Evolutionary conservation across 2,329 filamentous ascomycete species (phyloP).

Genomic region (Eurotiales sp.): DNA sequence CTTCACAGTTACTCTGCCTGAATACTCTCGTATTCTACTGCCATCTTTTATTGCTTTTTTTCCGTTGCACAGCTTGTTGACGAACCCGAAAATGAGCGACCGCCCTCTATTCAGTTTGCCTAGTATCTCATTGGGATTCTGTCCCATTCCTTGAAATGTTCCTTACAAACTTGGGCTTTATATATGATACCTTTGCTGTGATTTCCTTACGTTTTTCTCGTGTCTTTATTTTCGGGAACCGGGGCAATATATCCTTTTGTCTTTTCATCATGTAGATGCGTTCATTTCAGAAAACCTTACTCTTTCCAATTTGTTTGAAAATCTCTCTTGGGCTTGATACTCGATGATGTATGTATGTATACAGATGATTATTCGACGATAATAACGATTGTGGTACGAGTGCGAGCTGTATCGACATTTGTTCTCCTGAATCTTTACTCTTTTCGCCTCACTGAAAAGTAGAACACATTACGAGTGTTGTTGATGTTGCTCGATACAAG

Average conservation of each 20-base stretch:
- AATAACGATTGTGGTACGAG: constrained; percentile 3
- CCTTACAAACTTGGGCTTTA: neutral
- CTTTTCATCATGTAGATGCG: neutral
- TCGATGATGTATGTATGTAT: neutral
- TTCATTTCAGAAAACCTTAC: neutral
- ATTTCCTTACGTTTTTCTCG: neutral
- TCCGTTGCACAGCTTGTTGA: neutral
- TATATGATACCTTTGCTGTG: constrained; percentile 11
- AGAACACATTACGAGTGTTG: too few species aligned
- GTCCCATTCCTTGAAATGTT: neutral
- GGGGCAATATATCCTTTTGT: constrained; percentile 1
- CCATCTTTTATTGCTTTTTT: constrained; percentile 14
- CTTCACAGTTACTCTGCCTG: neutral
- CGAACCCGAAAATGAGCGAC: neutral
- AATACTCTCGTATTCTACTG: neutral
- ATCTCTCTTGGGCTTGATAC: neutral
- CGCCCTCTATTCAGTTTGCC: too few species aligned
- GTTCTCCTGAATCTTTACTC: neutral
- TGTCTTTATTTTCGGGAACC: neutral
- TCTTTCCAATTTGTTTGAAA: neutral
- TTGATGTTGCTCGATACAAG: too few species aligned
- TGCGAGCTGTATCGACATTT: neutral
- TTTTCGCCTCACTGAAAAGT: neutral
- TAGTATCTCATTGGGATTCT: too few species aligned
- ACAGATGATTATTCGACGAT: neutral